Evolutionary conservation across 192 early-diverging fungal species (phyloP).

Genomic region (Umbelopsis sp.): DNA sequence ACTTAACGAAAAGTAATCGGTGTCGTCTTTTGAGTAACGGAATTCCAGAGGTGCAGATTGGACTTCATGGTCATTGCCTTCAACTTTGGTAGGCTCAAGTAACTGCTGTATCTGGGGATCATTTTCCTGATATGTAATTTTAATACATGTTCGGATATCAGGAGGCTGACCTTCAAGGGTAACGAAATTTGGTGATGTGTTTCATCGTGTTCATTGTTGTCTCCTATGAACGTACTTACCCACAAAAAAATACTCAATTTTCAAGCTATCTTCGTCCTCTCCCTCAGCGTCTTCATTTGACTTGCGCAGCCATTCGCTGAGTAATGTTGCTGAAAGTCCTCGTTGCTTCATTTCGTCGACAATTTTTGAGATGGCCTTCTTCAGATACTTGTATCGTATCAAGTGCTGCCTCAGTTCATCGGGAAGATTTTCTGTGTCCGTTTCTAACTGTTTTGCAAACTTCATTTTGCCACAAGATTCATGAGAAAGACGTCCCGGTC

Average conservation of each 20-base stretch:
- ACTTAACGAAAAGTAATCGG: conserved; percentile 18
- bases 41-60: conserved; percentile 3
- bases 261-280: conserved; percentile 6
- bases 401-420: conserved; percentile 71
- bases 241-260: conserved; percentile 33
- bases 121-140: conserved; percentile 17
- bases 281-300: neutral
- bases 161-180: conserved; percentile 13
- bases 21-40: conserved; percentile 14
- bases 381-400: conserved; percentile 77
- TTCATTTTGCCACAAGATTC: conserved; percentile 53
- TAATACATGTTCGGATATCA: conserved; percentile 23
- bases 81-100: neutral
- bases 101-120: conserved; percentile 7
- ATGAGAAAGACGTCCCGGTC: neutral
- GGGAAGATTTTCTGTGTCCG: conserved; percentile 67
- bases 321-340: conserved; percentile 39
- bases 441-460: conserved; percentile 72
- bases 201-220: neutral
- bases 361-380: conserved; percentile 71
- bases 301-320: conserved; percentile 27
- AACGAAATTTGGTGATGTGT: too few species aligned
- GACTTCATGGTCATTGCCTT: neutral
- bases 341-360: conserved; percentile 65
- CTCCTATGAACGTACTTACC: neutral